Conservation (phyloP, 2,329 filamentous ascomycete genomes). For the Penicillium italicum region DNA sequence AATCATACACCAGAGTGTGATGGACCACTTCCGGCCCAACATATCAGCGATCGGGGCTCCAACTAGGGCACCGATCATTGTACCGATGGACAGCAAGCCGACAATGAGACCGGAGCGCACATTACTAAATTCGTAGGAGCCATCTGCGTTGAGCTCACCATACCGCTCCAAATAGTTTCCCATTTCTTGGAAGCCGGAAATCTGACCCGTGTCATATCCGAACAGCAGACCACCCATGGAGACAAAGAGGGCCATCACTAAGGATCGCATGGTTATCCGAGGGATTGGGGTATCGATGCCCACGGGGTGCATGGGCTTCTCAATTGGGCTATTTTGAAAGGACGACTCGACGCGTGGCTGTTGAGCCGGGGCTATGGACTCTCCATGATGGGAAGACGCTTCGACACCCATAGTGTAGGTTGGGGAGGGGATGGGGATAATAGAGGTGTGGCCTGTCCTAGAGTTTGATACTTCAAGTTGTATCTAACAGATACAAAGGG, state of each 20-base stretch:
- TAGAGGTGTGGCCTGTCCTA: neutral
- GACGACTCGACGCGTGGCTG: slow-evolving; percentile 27
- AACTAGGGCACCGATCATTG: slow-evolving; percentile 40
- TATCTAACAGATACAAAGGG: neutral
- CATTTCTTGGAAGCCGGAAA: slow-evolving; percentile 45
- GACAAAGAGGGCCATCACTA: slow-evolving; percentile 44
- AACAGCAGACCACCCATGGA: slow-evolving; percentile 48
- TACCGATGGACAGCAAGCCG: slow-evolving; percentile 43
- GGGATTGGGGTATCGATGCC: slow-evolving; percentile 33
- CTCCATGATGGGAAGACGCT: slow-evolving; percentile 30
- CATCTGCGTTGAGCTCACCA: slow-evolving; percentile 31
- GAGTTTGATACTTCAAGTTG: neutral
- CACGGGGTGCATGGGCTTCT: slow-evolving; percentile 22
- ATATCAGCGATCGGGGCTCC: slow-evolving; percentile 43
- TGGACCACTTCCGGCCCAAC: slow-evolving; percentile 44
- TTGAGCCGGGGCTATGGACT: slow-evolving; percentile 30
- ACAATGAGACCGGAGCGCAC: slow-evolving; percentile 44
- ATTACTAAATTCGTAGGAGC: slow-evolving; percentile 38
- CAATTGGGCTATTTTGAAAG: slow-evolving; percentile 11
- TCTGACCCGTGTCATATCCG: slow-evolving; percentile 46
- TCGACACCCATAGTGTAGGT: slow-evolving; percentile 30
- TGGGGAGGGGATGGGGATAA: too few relatives aligned
- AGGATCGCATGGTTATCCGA: slow-evolving; percentile 36
- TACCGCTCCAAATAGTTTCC: slow-evolving; percentile 41
- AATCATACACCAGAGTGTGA: slow-evolving; percentile 41